phyloP scores from a whole-genome alignment of 2,329 filamentous ascomycete genomes.

The Cladophialophora psammophila region DNA sequence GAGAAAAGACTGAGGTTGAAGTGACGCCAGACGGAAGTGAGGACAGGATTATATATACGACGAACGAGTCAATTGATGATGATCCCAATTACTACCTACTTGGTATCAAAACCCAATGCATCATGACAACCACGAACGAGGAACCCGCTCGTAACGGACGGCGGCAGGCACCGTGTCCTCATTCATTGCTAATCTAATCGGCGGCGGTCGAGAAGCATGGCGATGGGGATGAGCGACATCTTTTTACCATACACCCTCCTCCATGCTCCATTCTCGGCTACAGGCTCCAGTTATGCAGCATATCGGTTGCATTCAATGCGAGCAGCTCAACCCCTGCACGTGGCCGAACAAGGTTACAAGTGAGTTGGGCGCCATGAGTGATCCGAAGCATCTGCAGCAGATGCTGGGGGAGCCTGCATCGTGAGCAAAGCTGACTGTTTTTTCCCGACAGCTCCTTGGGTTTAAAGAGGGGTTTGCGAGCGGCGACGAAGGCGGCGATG shows the following conservation, averaged over 20 bases:
- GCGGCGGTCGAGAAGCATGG: conserved; percentile 3
- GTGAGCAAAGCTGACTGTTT: conserved; percentile 24
- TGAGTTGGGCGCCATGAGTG: not conserved
- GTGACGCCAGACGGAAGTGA: conserved; percentile 5
- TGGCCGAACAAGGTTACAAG: conserved; percentile 23
- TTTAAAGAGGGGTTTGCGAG: not conserved
- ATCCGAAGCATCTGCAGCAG: conserved; percentile 8
- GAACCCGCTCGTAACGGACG: not conserved
- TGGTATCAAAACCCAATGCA: not conserved
- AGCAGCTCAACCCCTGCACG: conserved; percentile 25
- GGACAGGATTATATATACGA: conserved; percentile 1
- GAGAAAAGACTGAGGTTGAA: conserved; percentile 3
- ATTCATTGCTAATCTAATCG: conserved; percentile 1
- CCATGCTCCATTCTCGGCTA: not conserved
- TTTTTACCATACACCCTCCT: conserved; percentile 1
- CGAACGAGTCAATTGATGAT: not conserved
- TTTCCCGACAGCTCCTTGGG: not conserved
- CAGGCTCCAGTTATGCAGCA: conserved; percentile 7
- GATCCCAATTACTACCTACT: not conserved
- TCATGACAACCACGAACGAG: not conserved
- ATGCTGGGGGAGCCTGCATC: conserved; percentile 18
- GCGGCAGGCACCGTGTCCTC: conserved; percentile 3
- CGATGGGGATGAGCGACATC: conserved; percentile 6
- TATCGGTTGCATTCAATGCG: conserved; percentile 3
- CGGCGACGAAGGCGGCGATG: too few relatives aligned